Conservation (phyloP, 2,329 filamentous ascomycete species). For the Fusarium sp. region DNA sequence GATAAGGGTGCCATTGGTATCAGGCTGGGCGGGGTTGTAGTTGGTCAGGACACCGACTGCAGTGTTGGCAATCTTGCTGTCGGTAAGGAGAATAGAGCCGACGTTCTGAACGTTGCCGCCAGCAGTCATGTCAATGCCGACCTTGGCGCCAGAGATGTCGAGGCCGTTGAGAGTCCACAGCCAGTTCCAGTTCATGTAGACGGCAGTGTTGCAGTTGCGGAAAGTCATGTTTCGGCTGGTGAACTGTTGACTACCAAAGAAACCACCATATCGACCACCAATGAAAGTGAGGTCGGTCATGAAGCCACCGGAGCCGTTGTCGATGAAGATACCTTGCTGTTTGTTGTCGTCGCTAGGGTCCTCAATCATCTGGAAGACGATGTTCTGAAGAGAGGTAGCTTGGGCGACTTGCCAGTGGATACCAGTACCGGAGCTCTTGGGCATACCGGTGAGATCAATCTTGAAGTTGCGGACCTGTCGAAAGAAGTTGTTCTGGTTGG, state of each 20-base stretch:
- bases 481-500: constrained; percentile 87
- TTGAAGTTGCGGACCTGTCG: constrained; percentile 84
- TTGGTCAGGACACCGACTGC: constrained; percentile 80
- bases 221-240: constrained; percentile 85
- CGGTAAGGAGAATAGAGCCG: constrained; percentile 80
- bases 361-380: constrained; percentile 80
- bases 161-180: constrained; percentile 83
- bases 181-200: constrained; percentile 96
- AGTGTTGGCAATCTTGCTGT: constrained; percentile 82
- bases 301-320: constrained; percentile 86
- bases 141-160: constrained; percentile 76
- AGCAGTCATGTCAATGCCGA: constrained; percentile 83
- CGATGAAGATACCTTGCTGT: constrained; percentile 84
- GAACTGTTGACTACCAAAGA: constrained; percentile 88
- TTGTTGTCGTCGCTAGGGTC: constrained; percentile 72
- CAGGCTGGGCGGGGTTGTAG: constrained; percentile 69
- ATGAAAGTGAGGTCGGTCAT: constrained; percentile 87
- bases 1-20: constrained; percentile 83
- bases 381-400: constrained; percentile 82
- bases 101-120: constrained; percentile 75
- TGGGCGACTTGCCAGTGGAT: constrained; percentile 91
- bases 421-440: constrained; percentile 69
- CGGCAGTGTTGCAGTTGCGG: constrained; percentile 82
- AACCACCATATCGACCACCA: constrained; percentile 80
- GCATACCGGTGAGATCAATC: constrained; percentile 77